Percentiles rank a stretch among this genome's conserved stretches.
phyloP scores from a whole-genome alignment of 352 stramenopile genomes.

The Phytophthora vignae region DNA sequence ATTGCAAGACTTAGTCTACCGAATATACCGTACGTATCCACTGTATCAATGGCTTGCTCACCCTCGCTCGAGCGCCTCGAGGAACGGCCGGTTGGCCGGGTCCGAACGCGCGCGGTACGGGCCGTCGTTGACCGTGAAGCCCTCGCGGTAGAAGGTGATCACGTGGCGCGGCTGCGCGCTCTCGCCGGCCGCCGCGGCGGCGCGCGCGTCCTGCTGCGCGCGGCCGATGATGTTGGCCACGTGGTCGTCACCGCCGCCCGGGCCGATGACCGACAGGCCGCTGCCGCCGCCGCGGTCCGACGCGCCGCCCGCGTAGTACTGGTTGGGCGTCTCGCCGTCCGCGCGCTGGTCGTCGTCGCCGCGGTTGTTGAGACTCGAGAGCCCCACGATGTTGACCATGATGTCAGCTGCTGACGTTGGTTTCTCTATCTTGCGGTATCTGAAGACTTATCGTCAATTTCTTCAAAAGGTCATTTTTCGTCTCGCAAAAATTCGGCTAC shows the following conservation, averaged over 20 bases:
- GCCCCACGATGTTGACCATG: slow-evolving; percentile 86
- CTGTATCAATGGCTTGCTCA: neutral
- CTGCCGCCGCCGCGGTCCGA: slow-evolving; percentile 77
- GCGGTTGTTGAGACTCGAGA: slow-evolving; percentile 72
- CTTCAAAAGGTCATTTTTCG: too few species aligned
- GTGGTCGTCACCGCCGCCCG: slow-evolving; percentile 55
- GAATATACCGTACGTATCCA: too few species aligned
- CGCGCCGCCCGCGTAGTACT: slow-evolving; percentile 80
- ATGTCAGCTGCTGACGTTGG: neutral
- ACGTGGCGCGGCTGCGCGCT: slow-evolving; percentile 55
- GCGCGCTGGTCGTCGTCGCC: slow-evolving; percentile 42
- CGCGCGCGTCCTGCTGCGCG: slow-evolving; percentile 71
- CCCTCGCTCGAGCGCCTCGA: slow-evolving; percentile 84
- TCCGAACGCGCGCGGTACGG: slow-evolving; percentile 79
- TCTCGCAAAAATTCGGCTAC: neutral
- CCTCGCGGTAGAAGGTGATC: slow-evolving; percentile 88
- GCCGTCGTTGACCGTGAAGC: slow-evolving; percentile 86
- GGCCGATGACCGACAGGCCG: slow-evolving; percentile 77
- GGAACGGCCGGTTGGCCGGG: slow-evolving; percentile 75
- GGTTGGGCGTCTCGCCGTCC: slow-evolving; percentile 50
- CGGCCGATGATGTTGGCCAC: slow-evolving; percentile 88
- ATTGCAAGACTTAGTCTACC: neutral
- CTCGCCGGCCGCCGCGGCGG: slow-evolving; percentile 29
- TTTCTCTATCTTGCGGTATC: neutral
- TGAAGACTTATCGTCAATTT: too few species aligned